Base-by-base conservation (phyloP, 306 rosid genomes). In the Quercus engelmannii region DNA sequence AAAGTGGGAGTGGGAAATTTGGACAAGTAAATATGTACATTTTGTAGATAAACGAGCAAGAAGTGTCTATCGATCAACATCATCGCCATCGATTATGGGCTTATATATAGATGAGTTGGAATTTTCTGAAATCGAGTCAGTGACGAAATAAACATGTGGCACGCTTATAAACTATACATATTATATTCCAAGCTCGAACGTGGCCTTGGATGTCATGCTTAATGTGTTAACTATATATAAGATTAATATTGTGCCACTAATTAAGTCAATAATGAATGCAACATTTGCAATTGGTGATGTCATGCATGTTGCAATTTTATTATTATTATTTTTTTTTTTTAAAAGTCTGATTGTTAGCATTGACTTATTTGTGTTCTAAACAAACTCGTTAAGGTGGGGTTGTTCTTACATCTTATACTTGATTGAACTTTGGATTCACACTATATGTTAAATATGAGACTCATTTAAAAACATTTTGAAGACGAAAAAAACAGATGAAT, bases 51-150 rank as follows among this genome's bases (percentile, higher is more conserved):
- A 51, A 52, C 5, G 2, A 15, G 17, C 3, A 58, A 12, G 6
- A 31, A 19, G 21, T 9, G 23, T 4, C n/a, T 52, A n/a, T 69
- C 2, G 41, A 35, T 35, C 69, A 35, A 35, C 56, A 7, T 69
- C 58, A 35, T 35, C 23, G 26, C 46, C 26, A 76, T 55, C 38
- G 8, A 28, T 2, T 2, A 63, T 25, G 15, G 75, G 57, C 31
- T 17, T 20, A 1, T 25, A 25, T 25, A 25, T 25, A 21, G 56
- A 58, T 71, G 71, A 78, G 59, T 78, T 3, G 43, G 76, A 56
- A 41, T 71, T 58, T 35, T 74, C 74, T 65, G 54, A 80, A 63
- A 15, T 63, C 55, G 78, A 73, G 49, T 79, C 83, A 15, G 21
- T 52, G 67, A 63, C 31, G 31, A 63, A 54, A 19, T 63, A 73